Conservation (phyloP, 129 eudicot genomes). For the Flaveria trinervia region DNA sequence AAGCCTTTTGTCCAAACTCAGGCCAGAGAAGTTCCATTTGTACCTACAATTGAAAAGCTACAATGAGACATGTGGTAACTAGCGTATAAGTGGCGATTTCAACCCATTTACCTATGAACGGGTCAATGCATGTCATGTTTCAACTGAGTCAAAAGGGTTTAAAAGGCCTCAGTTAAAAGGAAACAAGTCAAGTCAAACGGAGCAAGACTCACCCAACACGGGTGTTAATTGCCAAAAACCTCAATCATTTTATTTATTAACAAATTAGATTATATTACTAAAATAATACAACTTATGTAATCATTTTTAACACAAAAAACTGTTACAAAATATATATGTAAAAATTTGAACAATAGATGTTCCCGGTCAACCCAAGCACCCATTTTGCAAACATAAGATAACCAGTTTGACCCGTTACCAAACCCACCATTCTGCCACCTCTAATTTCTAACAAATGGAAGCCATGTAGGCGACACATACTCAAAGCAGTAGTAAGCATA, state of each 20-base stretch:
- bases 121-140: not conserved
- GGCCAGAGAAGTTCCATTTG: slow-evolving; percentile 95
- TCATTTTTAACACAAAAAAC: not conserved
- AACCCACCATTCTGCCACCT: slow-evolving; percentile 23
- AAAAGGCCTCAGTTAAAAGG: not conserved
- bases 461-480: slow-evolving; percentile 51
- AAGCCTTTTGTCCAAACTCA: slow-evolving; percentile 87
- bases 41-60: slow-evolving; percentile 48
- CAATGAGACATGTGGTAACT: slow-evolving; percentile 17
- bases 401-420: slow-evolving; percentile 8
- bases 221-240: not conserved
- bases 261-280: not conserved
- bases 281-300: not conserved
- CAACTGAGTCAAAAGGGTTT: not conserved
- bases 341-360: not conserved
- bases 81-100: slow-evolving; percentile 10
- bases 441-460: not conserved
- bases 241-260: not conserved
- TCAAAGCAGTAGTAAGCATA: slow-evolving; percentile 98
- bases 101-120: not conserved
- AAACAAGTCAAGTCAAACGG: not conserved
- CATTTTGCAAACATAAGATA: not conserved
- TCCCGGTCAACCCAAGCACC: not conserved
- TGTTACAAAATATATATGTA: not conserved
- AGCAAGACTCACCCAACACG: not conserved